These are phyloP conservation scores for Podospora australis DNA, from an alignment of 495 filamentous ascomycete genomes.

Conservation along the genomic window DNA sequence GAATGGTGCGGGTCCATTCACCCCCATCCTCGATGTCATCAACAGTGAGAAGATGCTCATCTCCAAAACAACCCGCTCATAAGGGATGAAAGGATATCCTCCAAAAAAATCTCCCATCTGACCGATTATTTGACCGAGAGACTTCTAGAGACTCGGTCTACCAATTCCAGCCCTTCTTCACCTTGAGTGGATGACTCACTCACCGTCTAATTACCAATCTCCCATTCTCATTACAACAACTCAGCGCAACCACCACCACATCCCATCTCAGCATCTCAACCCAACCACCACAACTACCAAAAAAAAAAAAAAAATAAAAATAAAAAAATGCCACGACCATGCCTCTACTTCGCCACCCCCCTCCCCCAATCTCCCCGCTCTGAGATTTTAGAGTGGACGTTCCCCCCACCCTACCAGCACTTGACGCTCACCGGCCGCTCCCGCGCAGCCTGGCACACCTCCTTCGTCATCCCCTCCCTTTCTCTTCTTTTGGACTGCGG, in stretches of 20 bases:
- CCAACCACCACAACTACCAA: background rate
- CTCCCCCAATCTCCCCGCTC: slow-evolving; percentile 31
- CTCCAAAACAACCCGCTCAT: too few relatives aligned
- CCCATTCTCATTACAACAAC: too few relatives aligned
- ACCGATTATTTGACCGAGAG: too few relatives aligned
- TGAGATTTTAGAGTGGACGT: slow-evolving; percentile 31
- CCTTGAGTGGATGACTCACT: too few relatives aligned
- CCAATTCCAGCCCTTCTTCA: too few relatives aligned
- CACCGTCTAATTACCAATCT: too few relatives aligned
- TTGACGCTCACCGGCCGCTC: slow-evolving; percentile 31
- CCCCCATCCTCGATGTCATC: too few relatives aligned
- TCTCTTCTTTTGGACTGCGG: slow-evolving; percentile 36
- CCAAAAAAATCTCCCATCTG: too few relatives aligned
- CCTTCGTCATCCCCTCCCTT: slow-evolving; percentile 34
- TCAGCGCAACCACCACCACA: background rate
- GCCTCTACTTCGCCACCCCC: slow-evolving; percentile 26
- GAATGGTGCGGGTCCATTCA: too few relatives aligned
- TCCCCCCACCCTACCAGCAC: slow-evolving; percentile 30
- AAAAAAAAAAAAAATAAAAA: background rate
- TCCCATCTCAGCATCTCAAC: background rate
- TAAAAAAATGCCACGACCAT: background rate
- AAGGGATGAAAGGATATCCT: too few relatives aligned
- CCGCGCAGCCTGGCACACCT: slow-evolving; percentile 38
- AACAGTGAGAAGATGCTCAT: too few relatives aligned
- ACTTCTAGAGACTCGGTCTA: too few relatives aligned